Base-by-base conservation (phyloP, 305 asterid species). In the Fraxinus ornus region DNA sequence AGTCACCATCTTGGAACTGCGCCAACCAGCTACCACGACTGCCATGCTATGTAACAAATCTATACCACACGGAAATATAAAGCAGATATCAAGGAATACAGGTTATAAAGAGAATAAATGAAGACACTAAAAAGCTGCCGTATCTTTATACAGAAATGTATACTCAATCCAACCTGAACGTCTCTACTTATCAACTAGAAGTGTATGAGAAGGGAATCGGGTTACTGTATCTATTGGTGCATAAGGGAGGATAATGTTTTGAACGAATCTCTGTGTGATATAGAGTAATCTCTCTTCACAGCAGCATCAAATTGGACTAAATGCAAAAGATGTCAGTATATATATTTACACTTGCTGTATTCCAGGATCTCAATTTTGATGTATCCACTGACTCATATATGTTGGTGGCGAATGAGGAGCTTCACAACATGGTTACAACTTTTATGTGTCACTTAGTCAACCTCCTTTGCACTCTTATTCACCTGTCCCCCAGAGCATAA, bases 401-500 rank as follows among this genome's bases (percentile, higher is more conserved):
- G 80, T 57, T 81, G 77, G 70, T 17, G 60, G 57, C 4, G 32
- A 26, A 39, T 2, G 81, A 66, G 83, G 81, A 76, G 81, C 49
- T 66, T 79, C 74, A 35, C 57, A 49, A 77, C 39, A 66, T 76
- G 82, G 22, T 68, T 81, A 81, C 52, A 73, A 77, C 79, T 60
- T 76, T 82, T 82, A 55, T 17, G 22, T 41, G 70, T 88, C 80
- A 75, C 76, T 83, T 78, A 89, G 83, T 90, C 93, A 57, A 90
- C 92, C 86, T 84, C 92, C 91, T 90, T 88, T 79, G 94, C 87
- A 83, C 85, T 86, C 92, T 90, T 91, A 76, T 79, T 82, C 87
- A 91, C 93, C 96, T 90, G 90, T 86, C 89, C 90, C 88, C 91
- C 92, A 87, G 80, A 85, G 87, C 87, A 91, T 85, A 90, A 90